Base-by-base conservation (phyloP, 1,284 basidiomycete genomes). In the Filobasidium uniguttulatum region DNA sequence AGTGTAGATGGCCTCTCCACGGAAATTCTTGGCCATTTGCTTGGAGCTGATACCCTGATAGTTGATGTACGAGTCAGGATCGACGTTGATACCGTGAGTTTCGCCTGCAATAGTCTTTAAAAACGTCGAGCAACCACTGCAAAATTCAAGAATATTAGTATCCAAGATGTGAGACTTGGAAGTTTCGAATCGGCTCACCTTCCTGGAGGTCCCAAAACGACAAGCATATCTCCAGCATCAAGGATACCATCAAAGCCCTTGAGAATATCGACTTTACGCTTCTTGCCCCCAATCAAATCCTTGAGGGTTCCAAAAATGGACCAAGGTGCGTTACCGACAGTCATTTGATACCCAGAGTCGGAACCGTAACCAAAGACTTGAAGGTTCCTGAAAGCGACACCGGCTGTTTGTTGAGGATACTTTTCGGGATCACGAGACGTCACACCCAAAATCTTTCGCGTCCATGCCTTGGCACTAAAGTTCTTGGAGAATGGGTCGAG, bases 271-370 rank as follows among this genome's bases (percentile, higher is more conserved):
- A 75, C 70, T 54, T 69, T 66, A 41, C 63, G 64, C 45, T 70
- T 69, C 40, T 66, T 62, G 44, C 57, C 49, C 26, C 64, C 61
- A 46, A 71, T 53, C 37, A 66, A 50, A 46, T 69, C 60, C 46
- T 62, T 63, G 48, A 70, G 53, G 4, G 60, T 48, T 26, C 65
- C 61, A 14, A 68, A 46, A 6, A 60, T 43, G 15, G 65, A 65
- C 15, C 72, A 57, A 20, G 70, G 57, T 19, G 71, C 59, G 54
- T 74, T 75, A 22, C 63, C 64, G 25, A 75, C 69, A 0, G 71
- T 74, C 55, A 71, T 71, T 58, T 75, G 71, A 59, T 72, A 72
- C 54, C 73, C 73, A 44, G 72, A 69, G 26, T 71, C 65, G 1
- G 63, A 66, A 1, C 71, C 71, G 50, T 63, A 72, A 7, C 74